Conservation (phyloP, 371 early-diverging fungal species). For the Zychaea mexicana region DNA sequence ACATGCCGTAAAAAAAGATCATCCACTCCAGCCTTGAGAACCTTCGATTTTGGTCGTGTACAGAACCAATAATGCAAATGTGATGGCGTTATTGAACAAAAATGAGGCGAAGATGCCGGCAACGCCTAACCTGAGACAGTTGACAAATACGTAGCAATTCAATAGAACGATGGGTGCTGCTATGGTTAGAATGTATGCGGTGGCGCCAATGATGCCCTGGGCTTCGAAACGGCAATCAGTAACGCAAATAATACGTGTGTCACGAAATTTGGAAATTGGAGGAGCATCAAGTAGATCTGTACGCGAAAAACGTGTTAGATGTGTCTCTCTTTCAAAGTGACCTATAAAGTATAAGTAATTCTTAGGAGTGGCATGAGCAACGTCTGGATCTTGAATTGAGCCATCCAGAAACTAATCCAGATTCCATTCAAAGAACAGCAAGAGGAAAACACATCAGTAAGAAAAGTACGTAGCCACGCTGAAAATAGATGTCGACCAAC, state of each 20-base stretch:
- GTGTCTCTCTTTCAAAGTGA: neutral
- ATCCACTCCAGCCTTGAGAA: neutral
- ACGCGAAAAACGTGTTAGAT: neutral
- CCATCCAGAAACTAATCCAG: neutral
- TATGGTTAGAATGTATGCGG: neutral
- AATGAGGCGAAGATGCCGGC: neutral
- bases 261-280: neutral
- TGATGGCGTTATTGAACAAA: neutral
- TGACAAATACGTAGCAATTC: neutral
- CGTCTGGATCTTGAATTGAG: slow-evolving; percentile 4
- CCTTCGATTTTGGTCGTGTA: neutral
- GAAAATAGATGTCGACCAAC: slow-evolving; percentile 79
- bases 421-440: slow-evolving; percentile 69
- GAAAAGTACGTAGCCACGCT: slow-evolving; percentile 77
- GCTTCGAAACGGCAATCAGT: neutral
- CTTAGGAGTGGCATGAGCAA: neutral
- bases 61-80: neutral
- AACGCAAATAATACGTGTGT: neutral
- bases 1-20: neutral
- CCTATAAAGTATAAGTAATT: neutral
- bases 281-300: neutral
- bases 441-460: slow-evolving; percentile 68
- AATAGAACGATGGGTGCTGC: neutral
- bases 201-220: neutral
- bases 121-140: neutral